Conservation (phyloP, 2,329 filamentous ascomycete species). For the Triangularia setosa region DNA sequence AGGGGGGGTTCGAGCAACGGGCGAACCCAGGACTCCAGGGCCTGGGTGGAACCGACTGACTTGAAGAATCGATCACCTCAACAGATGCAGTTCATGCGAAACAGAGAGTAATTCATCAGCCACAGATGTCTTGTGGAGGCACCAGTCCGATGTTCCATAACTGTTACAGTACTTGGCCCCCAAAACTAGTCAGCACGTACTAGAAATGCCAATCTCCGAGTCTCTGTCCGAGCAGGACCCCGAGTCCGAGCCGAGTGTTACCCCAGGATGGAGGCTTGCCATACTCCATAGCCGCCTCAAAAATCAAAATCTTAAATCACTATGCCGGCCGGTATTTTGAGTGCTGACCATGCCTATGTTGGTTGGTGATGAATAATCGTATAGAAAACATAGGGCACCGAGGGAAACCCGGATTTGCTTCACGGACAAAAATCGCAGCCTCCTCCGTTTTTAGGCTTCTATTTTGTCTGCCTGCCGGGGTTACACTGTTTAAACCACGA, state of each 20-base stretch:
- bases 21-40: no score
- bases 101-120: neutral
- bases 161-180: neutral
- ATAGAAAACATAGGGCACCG: neutral
- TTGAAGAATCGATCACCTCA: neutral
- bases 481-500: neutral
- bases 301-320: neutral
- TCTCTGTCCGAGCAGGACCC: neutral
- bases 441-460: neutral
- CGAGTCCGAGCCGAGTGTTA: neutral
- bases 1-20: no score
- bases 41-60: neutral
- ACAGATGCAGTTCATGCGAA: neutral
- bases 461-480: neutral
- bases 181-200: neutral
- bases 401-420: neutral
- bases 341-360: neutral
- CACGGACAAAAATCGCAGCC: neutral
- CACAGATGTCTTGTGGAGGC: neutral
- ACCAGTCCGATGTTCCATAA: neutral
- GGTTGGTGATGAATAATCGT: neutral
- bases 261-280: neutral
- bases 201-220: neutral
- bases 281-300: neutral
- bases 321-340: neutral